Evolutionary conservation across 2,329 filamentous ascomycete genomes (phyloP), one percentile per base, ranked within the genome.

Genomic region (Epichloe hybrida): DNA sequence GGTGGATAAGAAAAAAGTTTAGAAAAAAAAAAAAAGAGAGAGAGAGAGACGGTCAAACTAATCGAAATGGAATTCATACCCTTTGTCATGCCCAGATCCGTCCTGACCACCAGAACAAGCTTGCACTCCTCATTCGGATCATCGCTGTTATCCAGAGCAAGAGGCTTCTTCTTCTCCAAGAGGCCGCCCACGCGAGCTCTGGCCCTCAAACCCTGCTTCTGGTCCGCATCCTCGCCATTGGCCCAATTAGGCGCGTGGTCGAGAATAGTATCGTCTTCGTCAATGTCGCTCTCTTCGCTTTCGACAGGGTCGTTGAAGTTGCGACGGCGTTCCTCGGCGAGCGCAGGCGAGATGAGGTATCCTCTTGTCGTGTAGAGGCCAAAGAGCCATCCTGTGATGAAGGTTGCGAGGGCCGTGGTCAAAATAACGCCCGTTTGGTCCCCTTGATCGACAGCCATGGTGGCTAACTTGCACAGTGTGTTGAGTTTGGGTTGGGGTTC

Each of bases 1-100:
- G 27, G 27, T 4, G 12, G 41, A 11, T 5, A 6, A 9, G 13
- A 9, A 31, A 31, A 20, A 20, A 20, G 20, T 20, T 20, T 20
- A 3, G 4, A 6, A 20, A 12, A n/a, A 6, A 15, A n/a, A 23
- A 23, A 23, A 23, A 6, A 6, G 3, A 6, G 17, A 17, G 17
- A 20, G 2, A 36, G 11, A 27, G 27, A 8, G 27, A 27, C 8
- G 20, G 23, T 11, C 2, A 21, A 23, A 4, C 7, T 7, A 5
- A 12, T 66, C 3, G 34, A 27, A 21, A 17, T 20, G n/a, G 17
- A 8, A 9, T 39, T 17, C 73, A 41, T 72, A 93, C 91, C 91
- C 72, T 95, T 97, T 9, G 86, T 93, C 93, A 98, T 98, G 60
- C 91, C 91, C 61, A 98, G 69, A 70, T 98, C 93, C 17, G 88